These are phyloP conservation scores for Cyberlindnera sargentensis DNA, from an alignment of 805 yeast genomes.

Conservation along the genomic window DNA sequence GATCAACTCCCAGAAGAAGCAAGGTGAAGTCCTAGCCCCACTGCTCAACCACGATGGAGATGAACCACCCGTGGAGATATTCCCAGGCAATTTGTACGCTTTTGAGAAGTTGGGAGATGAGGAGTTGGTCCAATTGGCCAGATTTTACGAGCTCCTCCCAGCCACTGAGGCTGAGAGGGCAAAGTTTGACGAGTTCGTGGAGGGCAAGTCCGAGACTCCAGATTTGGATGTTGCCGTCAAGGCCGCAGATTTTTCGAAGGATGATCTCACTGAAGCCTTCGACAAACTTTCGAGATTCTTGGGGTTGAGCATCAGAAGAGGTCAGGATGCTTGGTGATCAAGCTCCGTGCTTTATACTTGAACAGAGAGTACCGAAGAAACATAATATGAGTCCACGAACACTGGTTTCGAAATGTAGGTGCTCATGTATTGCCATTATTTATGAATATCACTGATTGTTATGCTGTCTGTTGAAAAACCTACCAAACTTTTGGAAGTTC, in stretches of 20 bases:
- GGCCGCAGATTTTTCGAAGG: conserved; percentile 30
- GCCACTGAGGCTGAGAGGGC: conserved; percentile 50
- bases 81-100: conserved; percentile 53
- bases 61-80: conserved; percentile 42
- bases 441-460: not conserved
- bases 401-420: not conserved
- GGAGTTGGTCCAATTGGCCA: conserved; percentile 46
- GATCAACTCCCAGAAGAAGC: conserved; percentile 47
- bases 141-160: conserved; percentile 74
- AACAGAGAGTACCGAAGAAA: no score
- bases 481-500: conserved; percentile 48
- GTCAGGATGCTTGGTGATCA: conserved; percentile 41
- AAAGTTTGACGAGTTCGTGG: conserved; percentile 42
- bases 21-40: conserved; percentile 49
- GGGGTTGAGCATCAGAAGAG: conserved; percentile 54
- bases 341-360: not conserved
- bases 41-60: conserved; percentile 78
- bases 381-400: no score
- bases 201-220: conserved; percentile 41
- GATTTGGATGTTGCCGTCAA: conserved; percentile 19
- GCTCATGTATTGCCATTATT: not conserved
- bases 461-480: conserved; percentile 39
- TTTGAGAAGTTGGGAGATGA: conserved; percentile 41
- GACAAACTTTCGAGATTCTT: conserved; percentile 62
- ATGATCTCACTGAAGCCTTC: conserved; percentile 46